Percentiles rank a stretch among this genome's conserved stretches.
Conservation (phyloP, 805 yeast genomes). For the Myxozyma monticola region DNA sequence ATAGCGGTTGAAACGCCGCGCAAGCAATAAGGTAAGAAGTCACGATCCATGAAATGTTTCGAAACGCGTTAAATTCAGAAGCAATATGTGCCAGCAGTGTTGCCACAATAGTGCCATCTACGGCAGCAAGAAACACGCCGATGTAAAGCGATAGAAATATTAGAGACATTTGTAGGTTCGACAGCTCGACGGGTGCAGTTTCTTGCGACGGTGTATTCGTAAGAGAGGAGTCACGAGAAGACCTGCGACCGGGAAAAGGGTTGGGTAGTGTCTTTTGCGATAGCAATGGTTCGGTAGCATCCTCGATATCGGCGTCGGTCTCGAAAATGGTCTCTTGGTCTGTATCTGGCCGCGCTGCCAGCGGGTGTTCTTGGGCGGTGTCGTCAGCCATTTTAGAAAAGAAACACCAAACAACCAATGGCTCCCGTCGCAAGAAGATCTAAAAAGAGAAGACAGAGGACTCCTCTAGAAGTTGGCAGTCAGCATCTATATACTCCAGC, state of each 20-base stretch:
- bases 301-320: conserved; percentile 15
- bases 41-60: conserved; percentile 67
- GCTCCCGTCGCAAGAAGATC: too few relatives aligned
- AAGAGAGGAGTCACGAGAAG: conserved; percentile 19
- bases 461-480: too few relatives aligned
- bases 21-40: conserved; percentile 68
- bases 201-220: conserved; percentile 2
- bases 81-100: conserved; percentile 58
- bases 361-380: too few relatives aligned
- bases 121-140: conserved; percentile 51
- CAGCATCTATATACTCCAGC: too few relatives aligned
- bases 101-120: conserved; percentile 56
- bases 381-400: too few relatives aligned
- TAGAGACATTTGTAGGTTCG: conserved; percentile 44
- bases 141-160: conserved; percentile 53
- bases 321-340: too few relatives aligned
- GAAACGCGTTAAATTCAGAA: conserved; percentile 55
- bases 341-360: too few relatives aligned
- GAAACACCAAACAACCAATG: too few relatives aligned
- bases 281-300: conserved; percentile 21
- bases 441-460: too few relatives aligned
- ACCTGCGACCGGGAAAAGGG: conserved; percentile 18
- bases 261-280: conserved; percentile 25
- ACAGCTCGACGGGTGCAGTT: conserved; percentile 8
- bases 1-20: conserved; percentile 75